These are phyloP conservation scores for Moesziomyces sp. DNA, from an alignment of 1,284 basidiomycete species.

Conservation along the genomic window DNA sequence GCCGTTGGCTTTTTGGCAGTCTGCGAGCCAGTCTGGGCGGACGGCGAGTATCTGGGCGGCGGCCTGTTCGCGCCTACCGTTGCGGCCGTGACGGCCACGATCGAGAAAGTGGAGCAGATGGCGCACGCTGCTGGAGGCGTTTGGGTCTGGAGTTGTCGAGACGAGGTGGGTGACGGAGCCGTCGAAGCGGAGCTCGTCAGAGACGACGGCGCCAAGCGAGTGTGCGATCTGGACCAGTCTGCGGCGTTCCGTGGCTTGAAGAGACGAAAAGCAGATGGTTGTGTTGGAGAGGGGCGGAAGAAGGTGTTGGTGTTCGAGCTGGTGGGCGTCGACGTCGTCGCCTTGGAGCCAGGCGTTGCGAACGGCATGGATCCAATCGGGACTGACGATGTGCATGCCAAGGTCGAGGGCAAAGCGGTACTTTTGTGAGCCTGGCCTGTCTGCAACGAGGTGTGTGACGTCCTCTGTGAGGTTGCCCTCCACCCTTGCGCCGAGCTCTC, in stretches of 20 bases:
- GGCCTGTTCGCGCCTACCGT: conserved; percentile 75
- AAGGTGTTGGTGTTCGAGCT: conserved; percentile 74
- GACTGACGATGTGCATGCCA: conserved; percentile 78
- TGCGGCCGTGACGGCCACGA: conserved; percentile 71
- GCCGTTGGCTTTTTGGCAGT: conserved; percentile 77
- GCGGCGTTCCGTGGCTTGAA: conserved; percentile 31
- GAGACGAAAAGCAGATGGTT: conserved; percentile 73
- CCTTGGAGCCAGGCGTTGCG: conserved; percentile 80
- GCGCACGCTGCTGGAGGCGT: conserved; percentile 72
- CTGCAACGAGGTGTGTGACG: conserved; percentile 82
- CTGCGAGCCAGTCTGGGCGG: conserved; percentile 89
- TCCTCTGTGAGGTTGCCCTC: conserved; percentile 78
- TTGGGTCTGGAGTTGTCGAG: conserved; percentile 70
- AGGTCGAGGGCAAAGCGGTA: conserved; percentile 82
- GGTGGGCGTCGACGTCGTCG: conserved; percentile 76
- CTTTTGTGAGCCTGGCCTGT: conserved; percentile 78
- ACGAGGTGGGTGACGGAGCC: conserved; percentile 69
- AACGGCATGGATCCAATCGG: conserved; percentile 78
- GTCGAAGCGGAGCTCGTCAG: conserved; percentile 64
- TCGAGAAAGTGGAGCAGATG: conserved; percentile 46
- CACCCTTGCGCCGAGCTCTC: conserved; percentile 78
- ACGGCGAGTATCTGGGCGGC: conserved; percentile 77
- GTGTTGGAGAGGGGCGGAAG: conserved; percentile 77
- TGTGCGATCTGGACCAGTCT: conserved; percentile 30
- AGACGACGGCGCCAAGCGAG: conserved; percentile 29